These are phyloP conservation scores for Rhizoclosmatium globosum DNA, from an alignment of 192 early-diverging fungal genomes.

Conservation along the genomic window DNA sequence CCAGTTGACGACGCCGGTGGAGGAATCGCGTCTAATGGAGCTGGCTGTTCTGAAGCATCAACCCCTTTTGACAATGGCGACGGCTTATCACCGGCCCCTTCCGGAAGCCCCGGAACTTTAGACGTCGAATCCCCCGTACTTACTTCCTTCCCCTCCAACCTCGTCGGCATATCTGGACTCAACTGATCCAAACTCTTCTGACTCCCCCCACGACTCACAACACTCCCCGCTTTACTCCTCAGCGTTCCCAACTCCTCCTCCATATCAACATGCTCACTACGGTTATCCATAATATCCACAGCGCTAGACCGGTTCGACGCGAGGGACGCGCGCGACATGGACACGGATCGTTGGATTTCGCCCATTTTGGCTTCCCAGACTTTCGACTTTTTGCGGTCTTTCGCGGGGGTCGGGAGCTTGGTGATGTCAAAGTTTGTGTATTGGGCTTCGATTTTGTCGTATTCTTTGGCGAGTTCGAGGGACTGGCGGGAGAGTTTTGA, in stretches of 20 bases:
- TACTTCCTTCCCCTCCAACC: no score
- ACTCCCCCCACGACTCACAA: not conserved
- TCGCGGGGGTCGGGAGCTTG: not conserved
- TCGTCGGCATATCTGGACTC: not conserved
- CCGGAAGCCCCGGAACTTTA: not conserved
- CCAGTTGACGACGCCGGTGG: no score
- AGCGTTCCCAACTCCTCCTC: constrained; percentile 1
- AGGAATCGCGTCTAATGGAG: no score
- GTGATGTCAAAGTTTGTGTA: constrained; percentile 19
- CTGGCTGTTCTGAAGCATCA: no score
- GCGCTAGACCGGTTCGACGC: not conserved
- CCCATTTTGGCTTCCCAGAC: constrained; percentile 21
- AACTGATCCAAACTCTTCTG: not conserved
- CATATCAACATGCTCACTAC: constrained; percentile 12
- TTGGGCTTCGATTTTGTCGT: constrained; percentile 23
- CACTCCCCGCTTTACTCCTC: not conserved
- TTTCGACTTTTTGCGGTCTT: constrained; percentile 14
- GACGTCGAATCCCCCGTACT: not conserved
- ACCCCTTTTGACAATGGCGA: no score
- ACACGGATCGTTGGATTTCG: constrained; percentile 26
- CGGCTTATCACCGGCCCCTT: not conserved
- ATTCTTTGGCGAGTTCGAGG: constrained; percentile 19
- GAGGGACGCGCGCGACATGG: constrained; percentile 1
- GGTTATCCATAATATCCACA: constrained; percentile 25
- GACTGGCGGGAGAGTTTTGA: not conserved